Base-by-base conservation (phyloP, 192 early-diverging fungal genomes). In the Radiomyces spectabilis region DNA sequence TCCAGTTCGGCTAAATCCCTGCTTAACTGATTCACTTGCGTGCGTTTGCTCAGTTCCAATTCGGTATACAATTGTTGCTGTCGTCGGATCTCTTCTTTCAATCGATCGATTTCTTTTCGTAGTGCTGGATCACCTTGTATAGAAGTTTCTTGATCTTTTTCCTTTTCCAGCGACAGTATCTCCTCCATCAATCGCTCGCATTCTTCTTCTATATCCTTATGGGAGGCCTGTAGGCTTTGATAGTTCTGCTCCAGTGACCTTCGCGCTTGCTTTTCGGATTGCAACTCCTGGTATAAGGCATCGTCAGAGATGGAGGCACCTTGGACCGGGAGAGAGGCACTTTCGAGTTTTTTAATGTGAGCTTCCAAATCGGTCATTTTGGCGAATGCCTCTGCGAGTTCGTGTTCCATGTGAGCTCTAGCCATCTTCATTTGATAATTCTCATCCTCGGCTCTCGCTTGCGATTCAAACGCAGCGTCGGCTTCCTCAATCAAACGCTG, bases 171-270 rank as follows among this genome's bases (percentile, higher is more conserved):
- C 40, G 69, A 61, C 50, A 88, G 84, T 51, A 86, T 75, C 51
- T 90, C 88, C 19, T 86, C 85, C 60, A 85, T 81, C 29, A 90
- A 66, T 39, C 82, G 78, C 40, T 83, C 65, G 61, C 82, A 84
- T 63, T 86, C 86, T 21, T 75, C 71, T 53, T 90, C 88, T n/a
- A 86, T 72, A 58, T 80, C n/a, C n/a, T n/a, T n/a, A n/a, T n/a
- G n/a, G n/a, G n/a, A n/a, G n/a, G n/a, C n/a, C n/a, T n/a, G n/a
- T n/a, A n/a, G n/a, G n/a, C n/a, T n/a, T n/a, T n/a, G n/a, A n/a
- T n/a, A n/a, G n/a, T n/a, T n/a, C n/a, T n/a, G n/a, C n/a, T n/a
- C n/a, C n/a, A n/a, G n/a, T n/a, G n/a, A n/a, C n/a, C n/a, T n/a
- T n/a, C n/a, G n/a, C n/a, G n/a, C n/a, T n/a, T n/a, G n/a, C n/a